Base-by-base conservation (phyloP, 495 filamentous ascomycete genomes). In the Clohesyomyces aquaticus region DNA sequence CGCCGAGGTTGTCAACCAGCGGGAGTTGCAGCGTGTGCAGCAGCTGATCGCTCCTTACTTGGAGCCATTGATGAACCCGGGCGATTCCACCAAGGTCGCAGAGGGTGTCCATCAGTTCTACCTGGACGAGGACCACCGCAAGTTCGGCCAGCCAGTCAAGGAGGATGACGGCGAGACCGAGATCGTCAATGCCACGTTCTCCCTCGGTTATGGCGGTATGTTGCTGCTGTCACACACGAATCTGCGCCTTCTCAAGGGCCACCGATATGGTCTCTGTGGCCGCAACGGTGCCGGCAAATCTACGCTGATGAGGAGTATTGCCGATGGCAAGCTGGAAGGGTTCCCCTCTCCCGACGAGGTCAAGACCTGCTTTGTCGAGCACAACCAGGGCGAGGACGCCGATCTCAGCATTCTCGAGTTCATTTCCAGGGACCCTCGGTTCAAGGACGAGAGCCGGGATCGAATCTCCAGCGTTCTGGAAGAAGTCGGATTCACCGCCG, bases 111-210 rank as follows among this genome's bases (percentile, higher is more conserved):
- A 93, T 67, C 71, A 84, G 43, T 84, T 87, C 78, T 96, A 87
- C 71, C 71, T 91, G 27, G 86, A 85, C 9, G 91, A 96, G 68
- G 91, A 96, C 68, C 79, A 90, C 61, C 90, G 91, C 74, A 93
- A 91, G 75, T 96, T 82, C 70, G 93, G 93, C 63, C 85, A 88
- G 54, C 91, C 92, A 1, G 80, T 89, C 63, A 91, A 90, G 74
- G 89, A 89, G 59, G 89, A 96, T 67, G 88, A 94, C 67, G 91
- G 86, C 57, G 88, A 91, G 78, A 81, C 89, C 29, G 94, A 97
- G 74, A 96, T 99, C 70, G 94, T 99, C 71, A 97, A 99, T 71
- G 91, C 95, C 42, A 88, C 96, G 73, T 99, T 99, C 80, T 99
- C 94, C 18, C 83, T 99, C 14, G 94, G 91, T 16, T 99, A 99